These are phyloP conservation scores for Exidia glandulosa DNA, from an alignment of 768 basidiomycete species.

Conservation along the genomic window DNA sequence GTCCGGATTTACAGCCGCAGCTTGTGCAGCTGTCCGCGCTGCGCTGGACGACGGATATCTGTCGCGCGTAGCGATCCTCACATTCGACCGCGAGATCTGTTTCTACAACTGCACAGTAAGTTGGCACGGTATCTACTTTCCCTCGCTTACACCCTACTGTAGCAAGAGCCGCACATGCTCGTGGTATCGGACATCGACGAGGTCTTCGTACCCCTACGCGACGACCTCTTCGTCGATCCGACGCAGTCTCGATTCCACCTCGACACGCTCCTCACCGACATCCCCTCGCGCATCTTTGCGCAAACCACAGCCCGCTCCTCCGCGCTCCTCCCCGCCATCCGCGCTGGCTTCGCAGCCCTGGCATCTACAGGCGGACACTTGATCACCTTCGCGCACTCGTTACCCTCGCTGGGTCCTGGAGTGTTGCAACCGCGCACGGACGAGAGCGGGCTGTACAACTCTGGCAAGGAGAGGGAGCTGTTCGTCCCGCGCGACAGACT, in stretches of 20 bases:
- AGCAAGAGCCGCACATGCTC: conserved; percentile 49
- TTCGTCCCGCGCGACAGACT: conserved; percentile 65
- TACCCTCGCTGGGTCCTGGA: conserved; percentile 67
- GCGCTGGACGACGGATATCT: conserved; percentile 50
- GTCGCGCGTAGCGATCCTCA: conserved; percentile 61
- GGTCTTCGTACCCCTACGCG: conserved; percentile 67
- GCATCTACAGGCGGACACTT: conserved; percentile 56
- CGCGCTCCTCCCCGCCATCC: conserved; percentile 69
- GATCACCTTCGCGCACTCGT: conserved; percentile 54
- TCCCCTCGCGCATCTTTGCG: conserved; percentile 49
- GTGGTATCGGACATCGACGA: conserved; percentile 88
- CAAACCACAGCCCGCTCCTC: conserved; percentile 26
- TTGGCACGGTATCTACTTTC: conserved; percentile 13
- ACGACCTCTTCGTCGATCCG: conserved; percentile 70
- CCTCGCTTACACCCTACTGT: conserved; percentile 23
- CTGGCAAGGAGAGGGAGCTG: conserved; percentile 76
- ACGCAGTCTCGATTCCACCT: conserved; percentile 59
- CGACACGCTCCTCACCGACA: conserved; percentile 49
- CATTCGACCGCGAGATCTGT: conserved; percentile 71
- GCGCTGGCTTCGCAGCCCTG: conserved; percentile 59
- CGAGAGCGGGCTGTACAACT: conserved; percentile 63
- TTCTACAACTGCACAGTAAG: conserved; percentile 85
- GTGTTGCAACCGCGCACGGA: conserved; percentile 43
- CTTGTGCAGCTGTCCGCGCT: conserved; percentile 50
- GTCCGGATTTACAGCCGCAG: conserved; percentile 58